These are phyloP conservation scores for Handroanthus guayacan DNA, from an alignment of 257 asterid species.

Conservation along the genomic window DNA sequence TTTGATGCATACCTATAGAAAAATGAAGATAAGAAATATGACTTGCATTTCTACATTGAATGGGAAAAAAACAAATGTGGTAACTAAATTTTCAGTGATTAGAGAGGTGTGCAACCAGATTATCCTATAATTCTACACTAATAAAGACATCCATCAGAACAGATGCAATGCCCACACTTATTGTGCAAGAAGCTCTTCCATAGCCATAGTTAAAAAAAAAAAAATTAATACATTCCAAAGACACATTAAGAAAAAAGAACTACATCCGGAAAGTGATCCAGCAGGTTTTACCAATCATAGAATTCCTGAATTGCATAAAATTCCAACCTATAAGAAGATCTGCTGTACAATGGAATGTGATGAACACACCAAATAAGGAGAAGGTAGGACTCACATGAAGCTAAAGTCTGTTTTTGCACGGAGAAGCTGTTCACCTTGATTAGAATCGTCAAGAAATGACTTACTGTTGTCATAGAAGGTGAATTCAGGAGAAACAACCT, in stretches of 20 bases:
- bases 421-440: slow-evolving; percentile 91
- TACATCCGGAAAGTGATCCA: slow-evolving; percentile 8
- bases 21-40: slow-evolving; percentile 23
- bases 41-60: slow-evolving; percentile 19
- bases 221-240: slow-evolving; percentile 10
- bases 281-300: slow-evolving; percentile 10
- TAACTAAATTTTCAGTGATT: slow-evolving; percentile 3
- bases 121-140: not conserved
- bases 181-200: not conserved
- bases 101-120: slow-evolving; percentile 19
- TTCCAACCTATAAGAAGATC: slow-evolving; percentile 10
- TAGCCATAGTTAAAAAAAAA: slow-evolving; percentile 12
- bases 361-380: slow-evolving; percentile 29
- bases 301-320: slow-evolving; percentile 14
- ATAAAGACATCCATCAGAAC: slow-evolving; percentile 16
- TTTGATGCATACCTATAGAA: slow-evolving; percentile 90
- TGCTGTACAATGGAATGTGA: slow-evolving; percentile 12
- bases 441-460: slow-evolving; percentile 84
- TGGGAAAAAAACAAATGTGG: slow-evolving; percentile 12
- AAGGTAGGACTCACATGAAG: slow-evolving; percentile 77
- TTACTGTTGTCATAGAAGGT: slow-evolving; percentile 92
- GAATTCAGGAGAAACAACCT: slow-evolving; percentile 98
- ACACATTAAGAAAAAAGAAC: slow-evolving; percentile 6
- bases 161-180: slow-evolving; percentile 8
- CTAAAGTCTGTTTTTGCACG: slow-evolving; percentile 97